Base-by-base conservation (phyloP, 495 filamentous ascomycete species). In the Penicillium longicatenatum region DNA sequence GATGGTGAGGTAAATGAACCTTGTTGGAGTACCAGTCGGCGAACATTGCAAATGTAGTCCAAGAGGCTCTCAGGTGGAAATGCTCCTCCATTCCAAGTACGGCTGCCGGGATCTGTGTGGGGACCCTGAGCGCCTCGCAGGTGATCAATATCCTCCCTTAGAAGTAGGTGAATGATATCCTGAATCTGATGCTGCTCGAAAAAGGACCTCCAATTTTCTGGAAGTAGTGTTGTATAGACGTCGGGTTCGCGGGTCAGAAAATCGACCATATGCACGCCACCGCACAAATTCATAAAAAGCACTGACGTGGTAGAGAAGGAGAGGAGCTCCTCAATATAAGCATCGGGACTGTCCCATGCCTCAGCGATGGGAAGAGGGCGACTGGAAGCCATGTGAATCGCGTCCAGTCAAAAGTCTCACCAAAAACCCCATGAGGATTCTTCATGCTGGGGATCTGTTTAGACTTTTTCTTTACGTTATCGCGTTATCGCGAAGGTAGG, bases 211-310 rank as follows among this genome's bases (percentile, higher is more conserved):
- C 94, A 98, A 64, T 89, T 82, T 65, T 83, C 64, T 1, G 92
- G 91, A 14, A 98, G 73, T 2, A 91, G 77, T 4, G 78, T 73
- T 47, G 84, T 80, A 70, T 96, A 97, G 0, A 97, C 76, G 68
- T 87, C 83, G 17, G 89, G 89, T 17, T 91, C 84, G 46, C 84
- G 82, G n/a, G 92, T 97, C 73, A 97, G 89, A 74, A 98, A 98
- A 66, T 98, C 94, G 49, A 97, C 79, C 54, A 98, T 91, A 70
- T 98, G 94, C 4, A 98, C 88, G 33, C 93, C 92, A 50, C 94
- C 95, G 67, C 92, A 96, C 47, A 98, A 79, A 43, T 86, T 89
- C 63, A 89, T 89, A 63, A 97, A 92, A 16, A 92, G 80, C 33
- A 85, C 81, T 21, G 88, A 88, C 21, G 85, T 85, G 9, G 85